Conservation (phyloP, 2,329 filamentous ascomycete genomes). For the Monilinia aucupariae region DNA sequence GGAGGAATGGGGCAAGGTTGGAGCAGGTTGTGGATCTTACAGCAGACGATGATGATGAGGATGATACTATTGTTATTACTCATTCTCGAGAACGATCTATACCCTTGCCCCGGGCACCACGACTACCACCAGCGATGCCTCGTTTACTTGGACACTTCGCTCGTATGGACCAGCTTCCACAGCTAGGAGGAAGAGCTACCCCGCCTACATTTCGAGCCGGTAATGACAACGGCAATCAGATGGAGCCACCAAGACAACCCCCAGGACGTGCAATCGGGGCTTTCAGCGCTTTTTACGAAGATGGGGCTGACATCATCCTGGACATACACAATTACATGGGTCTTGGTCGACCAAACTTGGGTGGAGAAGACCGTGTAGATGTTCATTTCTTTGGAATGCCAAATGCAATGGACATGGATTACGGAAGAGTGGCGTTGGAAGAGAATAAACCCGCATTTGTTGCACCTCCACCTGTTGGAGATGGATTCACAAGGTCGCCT, state of each 20-base stretch:
- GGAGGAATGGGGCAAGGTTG: constrained; percentile 29
- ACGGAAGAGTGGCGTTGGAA: constrained; percentile 26
- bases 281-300: neutral
- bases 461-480: constrained; percentile 47
- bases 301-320: constrained; percentile 7
- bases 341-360: neutral
- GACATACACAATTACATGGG: neutral
- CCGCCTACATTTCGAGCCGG: neutral
- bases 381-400: constrained; percentile 22
- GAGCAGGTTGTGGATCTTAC: constrained; percentile 49
- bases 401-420: constrained; percentile 32
- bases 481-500: constrained; percentile 78
- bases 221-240: neutral
- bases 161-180: neutral
- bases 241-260: neutral
- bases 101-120: neutral
- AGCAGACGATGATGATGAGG: constrained; percentile 37
- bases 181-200: neutral
- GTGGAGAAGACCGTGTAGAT: neutral
- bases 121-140: neutral
- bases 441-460: constrained; percentile 31
- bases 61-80: constrained; percentile 13
- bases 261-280: neutral
- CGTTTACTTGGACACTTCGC: neutral
- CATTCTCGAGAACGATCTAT: constrained; percentile 16